phyloP scores from a whole-genome alignment of 805 yeast species.

The Torulaspora maleeae region DNA sequence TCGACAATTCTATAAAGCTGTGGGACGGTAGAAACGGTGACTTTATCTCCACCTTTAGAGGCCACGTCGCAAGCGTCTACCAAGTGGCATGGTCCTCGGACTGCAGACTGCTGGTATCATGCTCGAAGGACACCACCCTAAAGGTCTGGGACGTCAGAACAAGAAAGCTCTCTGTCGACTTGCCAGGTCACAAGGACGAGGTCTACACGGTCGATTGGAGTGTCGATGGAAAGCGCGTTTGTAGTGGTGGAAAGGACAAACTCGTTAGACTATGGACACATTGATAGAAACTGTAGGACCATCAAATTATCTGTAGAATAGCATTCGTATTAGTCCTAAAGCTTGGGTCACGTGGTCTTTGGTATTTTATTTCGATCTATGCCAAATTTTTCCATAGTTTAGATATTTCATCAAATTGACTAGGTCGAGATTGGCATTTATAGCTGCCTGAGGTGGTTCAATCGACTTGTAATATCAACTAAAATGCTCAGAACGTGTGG shows the following conservation, averaged over 20 bases:
- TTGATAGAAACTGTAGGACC: conserved; percentile 25
- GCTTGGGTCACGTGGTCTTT: not conserved
- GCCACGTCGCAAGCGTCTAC: conserved; percentile 97
- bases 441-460: not conserved
- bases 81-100: conserved; percentile 98
- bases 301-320: not conserved
- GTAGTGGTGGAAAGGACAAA: conserved; percentile 97
- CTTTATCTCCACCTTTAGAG: conserved; percentile 83
- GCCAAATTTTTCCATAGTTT: conserved; percentile 1
- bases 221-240: conserved; percentile 86
- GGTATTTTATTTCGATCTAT: not conserved
- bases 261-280: conserved; percentile 93
- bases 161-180: conserved; percentile 74
- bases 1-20: conserved; percentile 89
- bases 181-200: conserved; percentile 95
- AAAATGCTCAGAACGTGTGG: not conserved
- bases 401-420: not conserved
- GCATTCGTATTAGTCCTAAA: not conserved
- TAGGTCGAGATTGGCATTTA: not conserved
- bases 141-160: conserved; percentile 95
- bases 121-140: conserved; percentile 92
- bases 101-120: conserved; percentile 81
- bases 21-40: conserved; percentile 96
- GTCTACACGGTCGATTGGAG: conserved; percentile 98
- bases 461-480: not conserved